phyloP scores from a whole-genome alignment of 176 grass and related monocot genomes.

The Cenchrus purpureus region DNA sequence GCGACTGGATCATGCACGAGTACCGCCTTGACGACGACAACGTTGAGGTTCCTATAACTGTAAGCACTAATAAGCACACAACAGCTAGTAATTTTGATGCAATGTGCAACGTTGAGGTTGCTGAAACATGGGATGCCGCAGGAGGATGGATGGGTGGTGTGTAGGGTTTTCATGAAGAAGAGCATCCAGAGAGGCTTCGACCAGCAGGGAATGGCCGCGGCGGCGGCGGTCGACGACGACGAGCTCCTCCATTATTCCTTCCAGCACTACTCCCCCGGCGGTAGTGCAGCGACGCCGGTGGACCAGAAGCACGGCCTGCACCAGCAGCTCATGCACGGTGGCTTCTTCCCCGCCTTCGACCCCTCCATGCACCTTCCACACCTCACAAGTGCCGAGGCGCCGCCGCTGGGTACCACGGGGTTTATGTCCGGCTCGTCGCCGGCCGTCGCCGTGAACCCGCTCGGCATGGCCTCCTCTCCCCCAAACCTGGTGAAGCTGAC shows the following conservation, averaged over 20 bases:
- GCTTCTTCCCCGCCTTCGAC: conserved; percentile 53
- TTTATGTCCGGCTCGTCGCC: conserved; percentile 20
- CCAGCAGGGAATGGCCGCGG: conserved; percentile 34
- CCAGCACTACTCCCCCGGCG: not conserved
- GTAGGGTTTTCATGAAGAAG: conserved; percentile 82
- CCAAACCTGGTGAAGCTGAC: conserved; percentile 60
- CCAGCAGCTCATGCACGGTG: conserved; percentile 45
- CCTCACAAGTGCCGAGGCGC: conserved; percentile 57
- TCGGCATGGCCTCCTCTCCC: conserved; percentile 51
- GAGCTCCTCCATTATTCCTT: conserved; percentile 52
- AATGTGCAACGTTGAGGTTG: too few relatives aligned
- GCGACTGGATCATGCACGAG: conserved; percentile 97
- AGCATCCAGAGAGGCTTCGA: conserved; percentile 58
- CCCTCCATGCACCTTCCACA: conserved; percentile 72
- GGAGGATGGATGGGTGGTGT: conserved; percentile 79
- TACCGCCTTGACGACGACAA: conserved; percentile 74
- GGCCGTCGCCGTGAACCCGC: conserved; percentile 38
- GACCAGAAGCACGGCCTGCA: conserved; percentile 65
- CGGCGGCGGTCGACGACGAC: conserved; percentile 35
- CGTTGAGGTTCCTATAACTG: conserved; percentile 40
- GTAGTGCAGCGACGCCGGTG: not conserved
- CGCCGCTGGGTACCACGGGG: not conserved
- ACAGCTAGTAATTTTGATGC: not conserved
- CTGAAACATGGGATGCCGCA: conserved; percentile 22
- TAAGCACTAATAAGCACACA: not conserved